These are phyloP conservation scores for Neurospora tetraspora DNA, from an alignment of 495 filamentous ascomycete species.

Conservation along the genomic window DNA sequence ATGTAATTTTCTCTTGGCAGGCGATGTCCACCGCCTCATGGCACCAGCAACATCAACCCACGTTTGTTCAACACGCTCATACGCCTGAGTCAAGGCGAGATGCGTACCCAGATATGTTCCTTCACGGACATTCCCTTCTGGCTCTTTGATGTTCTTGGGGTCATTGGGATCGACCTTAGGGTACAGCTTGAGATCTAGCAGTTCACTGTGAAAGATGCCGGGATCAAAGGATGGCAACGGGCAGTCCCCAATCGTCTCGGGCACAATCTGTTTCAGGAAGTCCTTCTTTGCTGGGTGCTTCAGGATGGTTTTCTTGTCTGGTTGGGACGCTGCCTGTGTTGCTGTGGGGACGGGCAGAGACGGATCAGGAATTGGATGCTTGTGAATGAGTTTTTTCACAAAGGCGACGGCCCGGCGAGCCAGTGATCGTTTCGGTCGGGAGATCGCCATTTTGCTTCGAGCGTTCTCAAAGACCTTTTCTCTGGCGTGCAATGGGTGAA, in stretches of 20 bases:
- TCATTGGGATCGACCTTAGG: conserved; percentile 15
- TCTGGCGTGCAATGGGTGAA: not conserved
- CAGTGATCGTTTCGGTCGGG: conserved; percentile 3
- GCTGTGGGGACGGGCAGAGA: conserved; percentile 12
- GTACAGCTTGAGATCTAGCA: conserved; percentile 20
- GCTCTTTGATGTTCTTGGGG: conserved; percentile 8
- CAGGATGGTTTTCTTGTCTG: conserved; percentile 17
- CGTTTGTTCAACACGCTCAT: conserved; percentile 29
- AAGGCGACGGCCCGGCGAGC: conserved; percentile 3
- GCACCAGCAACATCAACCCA: conserved; percentile 8
- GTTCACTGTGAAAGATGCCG: conserved; percentile 23
- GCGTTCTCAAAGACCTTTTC: not conserved
- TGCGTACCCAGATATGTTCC: conserved; percentile 30
- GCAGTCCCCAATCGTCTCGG: conserved; percentile 13
- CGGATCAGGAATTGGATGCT: conserved; percentile 4
- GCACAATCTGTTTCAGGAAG: conserved; percentile 13
- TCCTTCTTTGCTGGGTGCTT: conserved; percentile 18
- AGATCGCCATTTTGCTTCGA: not conserved
- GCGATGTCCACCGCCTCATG: not conserved
- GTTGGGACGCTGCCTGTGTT: conserved; percentile 2
- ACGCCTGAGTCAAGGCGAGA: conserved; percentile 29
- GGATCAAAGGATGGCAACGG: conserved; percentile 23
- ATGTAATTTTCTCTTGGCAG: not conserved
- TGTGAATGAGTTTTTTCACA: conserved; percentile 7
- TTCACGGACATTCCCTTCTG: conserved; percentile 18